A percentile compares a stretch with the other conserved stretches of the same genome.
These are phyloP conservation scores for Metschnikowia orientalis DNA, from an alignment of 805 yeast species.

Conservation along the genomic window DNA sequence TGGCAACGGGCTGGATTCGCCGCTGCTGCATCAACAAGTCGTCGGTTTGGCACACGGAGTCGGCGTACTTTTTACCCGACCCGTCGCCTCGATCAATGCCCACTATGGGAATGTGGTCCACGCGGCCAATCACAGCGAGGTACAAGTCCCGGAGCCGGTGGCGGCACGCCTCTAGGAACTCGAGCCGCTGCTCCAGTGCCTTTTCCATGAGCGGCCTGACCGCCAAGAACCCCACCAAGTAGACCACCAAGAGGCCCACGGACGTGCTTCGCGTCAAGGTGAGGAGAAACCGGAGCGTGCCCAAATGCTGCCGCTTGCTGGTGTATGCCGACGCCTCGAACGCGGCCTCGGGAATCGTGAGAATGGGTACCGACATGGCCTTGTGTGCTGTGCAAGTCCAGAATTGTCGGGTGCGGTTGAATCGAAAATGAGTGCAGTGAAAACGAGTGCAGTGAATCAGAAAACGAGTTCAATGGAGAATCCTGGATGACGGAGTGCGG, in stretches of 20 bases:
- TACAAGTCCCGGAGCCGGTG: constrained; percentile 33
- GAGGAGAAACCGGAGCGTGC: constrained; percentile 25
- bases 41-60: constrained; percentile 37
- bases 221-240: constrained; percentile 30
- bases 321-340: constrained; percentile 29
- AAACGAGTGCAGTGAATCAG: too few relatives aligned
- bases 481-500: constrained; percentile 3
- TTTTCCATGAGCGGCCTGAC: constrained; percentile 34
- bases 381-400: too few relatives aligned
- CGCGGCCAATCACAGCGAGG: constrained; percentile 29
- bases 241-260: constrained; percentile 23
- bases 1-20: constrained; percentile 20
- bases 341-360: constrained; percentile 40
- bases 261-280: constrained; percentile 35
- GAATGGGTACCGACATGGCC: constrained; percentile 27
- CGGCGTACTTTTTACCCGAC: constrained; percentile 31
- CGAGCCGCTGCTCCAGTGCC: constrained; percentile 27
- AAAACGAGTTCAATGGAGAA: neutral
- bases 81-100: constrained; percentile 27
- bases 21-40: constrained; percentile 20
- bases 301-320: constrained; percentile 19
- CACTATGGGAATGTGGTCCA: constrained; percentile 37
- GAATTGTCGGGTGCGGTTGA: neutral
- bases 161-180: constrained; percentile 31
- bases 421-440: neutral